These are phyloP conservation scores for Anthoceros angustus DNA, from an alignment of 225 moss, liverwort and hornwort species.

Conservation along the genomic window DNA sequence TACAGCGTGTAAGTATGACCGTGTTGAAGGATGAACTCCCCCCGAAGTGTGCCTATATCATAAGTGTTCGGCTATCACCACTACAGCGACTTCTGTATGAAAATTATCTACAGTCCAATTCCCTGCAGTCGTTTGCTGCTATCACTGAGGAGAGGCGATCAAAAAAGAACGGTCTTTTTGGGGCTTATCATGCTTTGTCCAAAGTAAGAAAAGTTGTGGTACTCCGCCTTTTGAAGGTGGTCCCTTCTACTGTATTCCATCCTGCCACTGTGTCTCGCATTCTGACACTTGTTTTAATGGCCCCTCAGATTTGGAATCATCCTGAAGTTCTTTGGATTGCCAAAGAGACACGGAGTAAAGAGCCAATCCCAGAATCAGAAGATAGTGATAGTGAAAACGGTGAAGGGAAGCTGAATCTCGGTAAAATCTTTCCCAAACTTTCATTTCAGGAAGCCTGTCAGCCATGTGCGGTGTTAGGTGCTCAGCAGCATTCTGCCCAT, in stretches of 20 bases:
- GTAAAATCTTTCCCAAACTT: too few relatives aligned
- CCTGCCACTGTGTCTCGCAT: background rate
- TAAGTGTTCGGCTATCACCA: slow-evolving; percentile 69
- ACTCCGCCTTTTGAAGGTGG: too few relatives aligned
- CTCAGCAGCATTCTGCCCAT: too few relatives aligned
- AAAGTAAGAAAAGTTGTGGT: slow-evolving; percentile 24
- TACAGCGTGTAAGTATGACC: slow-evolving; percentile 69
- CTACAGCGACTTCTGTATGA: slow-evolving; percentile 63
- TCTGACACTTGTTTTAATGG: background rate
- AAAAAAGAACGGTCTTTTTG: slow-evolving; percentile 39
- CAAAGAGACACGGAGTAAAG: slow-evolving; percentile 47
- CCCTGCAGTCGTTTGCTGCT: slow-evolving; percentile 14
- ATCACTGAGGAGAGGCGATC: slow-evolving; percentile 20
- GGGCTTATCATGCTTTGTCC: slow-evolving; percentile 69
- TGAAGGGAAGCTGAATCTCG: slow-evolving; percentile 8
- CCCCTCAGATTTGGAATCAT: slow-evolving; percentile 81
- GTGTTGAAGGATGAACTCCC: slow-evolving; percentile 81
- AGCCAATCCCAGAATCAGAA: slow-evolving; percentile 64
- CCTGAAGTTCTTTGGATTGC: slow-evolving; percentile 70
- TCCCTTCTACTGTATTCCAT: too few relatives aligned
- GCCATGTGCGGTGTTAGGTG: too few relatives aligned
- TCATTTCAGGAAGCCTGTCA: too few relatives aligned
- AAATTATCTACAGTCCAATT: slow-evolving; percentile 34
- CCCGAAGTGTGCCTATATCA: slow-evolving; percentile 86
- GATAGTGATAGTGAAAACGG: slow-evolving; percentile 61